A percentile compares a stretch with the other conserved stretches of the same genome.
phyloP scores from a whole-genome alignment of 257 asterid species.

The Verbena officinalis region DNA sequence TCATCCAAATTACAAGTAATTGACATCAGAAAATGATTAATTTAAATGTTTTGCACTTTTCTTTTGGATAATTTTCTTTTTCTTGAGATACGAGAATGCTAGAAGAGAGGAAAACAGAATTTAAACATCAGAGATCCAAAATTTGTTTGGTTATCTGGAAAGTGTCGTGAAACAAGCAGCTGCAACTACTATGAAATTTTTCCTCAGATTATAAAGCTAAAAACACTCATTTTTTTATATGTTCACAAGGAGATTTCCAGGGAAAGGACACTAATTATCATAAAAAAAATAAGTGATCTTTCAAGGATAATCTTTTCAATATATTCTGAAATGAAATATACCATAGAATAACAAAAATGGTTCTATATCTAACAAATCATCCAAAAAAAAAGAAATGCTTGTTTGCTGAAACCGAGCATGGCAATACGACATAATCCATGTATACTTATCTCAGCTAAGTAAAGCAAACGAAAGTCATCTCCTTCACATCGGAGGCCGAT shows the following conservation, averaged over 20 bases:
- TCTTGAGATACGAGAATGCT: too few relatives aligned
- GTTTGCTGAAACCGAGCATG: slow-evolving; percentile 28
- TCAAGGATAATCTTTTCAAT: not conserved
- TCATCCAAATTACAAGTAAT: too few relatives aligned
- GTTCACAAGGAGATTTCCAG: not conserved
- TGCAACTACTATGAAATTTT: not conserved
- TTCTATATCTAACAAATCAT: slow-evolving; percentile 24
- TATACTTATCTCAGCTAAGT: slow-evolving; percentile 21
- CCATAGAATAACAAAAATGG: slow-evolving; percentile 22
- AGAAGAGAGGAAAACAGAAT: too few relatives aligned
- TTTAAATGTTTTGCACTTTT: too few relatives aligned
- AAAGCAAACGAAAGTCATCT: slow-evolving; percentile 22
- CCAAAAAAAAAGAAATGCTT: slow-evolving; percentile 26
- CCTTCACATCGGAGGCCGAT: slow-evolving; percentile 65
- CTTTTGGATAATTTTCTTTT: too few relatives aligned
- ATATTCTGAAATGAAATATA: not conserved
- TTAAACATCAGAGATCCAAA: too few relatives aligned
- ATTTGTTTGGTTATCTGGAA: too few relatives aligned
- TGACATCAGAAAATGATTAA: too few relatives aligned
- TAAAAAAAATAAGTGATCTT: not conserved
- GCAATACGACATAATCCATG: slow-evolving; percentile 30
- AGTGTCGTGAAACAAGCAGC: not conserved
- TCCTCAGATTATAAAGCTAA: not conserved
- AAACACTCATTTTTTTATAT: not conserved
- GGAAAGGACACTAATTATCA: not conserved